Evolutionary conservation across 2,329 filamentous ascomycete genomes (phyloP), one percentile per base, ranked within the genome.

Genomic region (Cordyceps fumosorosea): DNA sequence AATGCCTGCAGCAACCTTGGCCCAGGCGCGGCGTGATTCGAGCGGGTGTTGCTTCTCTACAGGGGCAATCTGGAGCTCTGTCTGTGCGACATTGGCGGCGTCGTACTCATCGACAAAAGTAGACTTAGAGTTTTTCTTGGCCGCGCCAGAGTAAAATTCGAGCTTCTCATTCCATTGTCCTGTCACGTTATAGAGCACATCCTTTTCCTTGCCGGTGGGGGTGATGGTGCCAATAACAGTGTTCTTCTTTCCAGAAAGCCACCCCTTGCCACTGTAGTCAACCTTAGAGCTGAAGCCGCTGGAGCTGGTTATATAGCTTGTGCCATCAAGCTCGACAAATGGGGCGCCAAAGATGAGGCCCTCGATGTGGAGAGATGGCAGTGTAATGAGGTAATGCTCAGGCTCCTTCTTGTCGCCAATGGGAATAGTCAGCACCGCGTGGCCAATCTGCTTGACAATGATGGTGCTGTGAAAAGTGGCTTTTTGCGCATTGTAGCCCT

Each of bases 201-300:
- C 88, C 76, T 89, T 89, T 75, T 88, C 91, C 76, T 81, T 80
- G 78, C 86, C 76, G 75, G 90, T 85, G 18, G 80, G 82, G 77
- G 89, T 92, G 62, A 98, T 74, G 26, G 81, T 81, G 16, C 92
- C 93, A 14, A 81, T 85, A 73, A 98, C 91, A 62, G 84, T 89
- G 78, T 98, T 98, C 80, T 96, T 97, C 82, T 96, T 96, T 67
- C 93, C 95, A 52, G 89, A 92, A 11, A 99, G 76, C 93, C 93
- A 99, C 63, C 93, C 93, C 73, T 91, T 93, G 70, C 93, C 93
- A 64, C 86, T 89, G 79, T 96, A 99, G 73, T 96, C 91, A 70
- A 98, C 90, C 78, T 91, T 93, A 66, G 91, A 85, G 5, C 91
- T 89, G 78, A 89, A 97, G 59, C 95, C 93, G 2, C 88, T 89